Base-by-base conservation (phyloP, 352 stramenopile genomes). In the Phytophthora podocarpi region DNA sequence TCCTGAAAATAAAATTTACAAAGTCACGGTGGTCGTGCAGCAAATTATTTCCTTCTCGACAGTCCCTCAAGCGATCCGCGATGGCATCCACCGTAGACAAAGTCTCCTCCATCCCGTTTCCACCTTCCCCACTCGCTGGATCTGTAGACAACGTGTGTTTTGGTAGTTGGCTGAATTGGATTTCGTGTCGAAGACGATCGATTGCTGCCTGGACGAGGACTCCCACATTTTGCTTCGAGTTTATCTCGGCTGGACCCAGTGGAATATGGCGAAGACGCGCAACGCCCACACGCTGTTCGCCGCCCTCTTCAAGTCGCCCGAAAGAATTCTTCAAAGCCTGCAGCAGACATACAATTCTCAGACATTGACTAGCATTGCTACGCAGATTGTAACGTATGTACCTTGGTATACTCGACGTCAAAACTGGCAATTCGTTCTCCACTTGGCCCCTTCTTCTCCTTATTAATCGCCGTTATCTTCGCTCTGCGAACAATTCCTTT, bases 1-100 rank as follows among this genome's bases (percentile, higher is more conserved):
- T 90, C 9, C 59, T 57, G 27, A 89, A 89, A 15, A 80, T 74
- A 37, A 90, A 90, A 39, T 90, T 57, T 6, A 89, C 81, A 27
- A 89, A 89, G 13, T 74, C 53, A 7, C 61, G 37, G 5, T 82
- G 62, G 24, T 89, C 74, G 1, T 59, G 50, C 3, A 90, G 52
- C 20, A 90, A 48, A 46, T 90, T 75, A 15, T 51, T 34, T 0
- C 55, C 74, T 28, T 49, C 13, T 27, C 47, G 27, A 24, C 59
- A 70, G 27, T 86, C 64, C 6, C 70, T 59, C 13, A 90, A 50
- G 0, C 74, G 63, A 9, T 87, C 63, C 6, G 62, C 74, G 3
- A 90, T 55, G 16, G 63, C 67, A 32, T 74, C 67, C 6, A 89
- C 52, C 11, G 37, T 75, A 4, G 34, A 6, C 13, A 78, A 20